phyloP scores from a whole-genome alignment of 371 early-diverging fungal species.

The Agmasoma carcini region DNA sequence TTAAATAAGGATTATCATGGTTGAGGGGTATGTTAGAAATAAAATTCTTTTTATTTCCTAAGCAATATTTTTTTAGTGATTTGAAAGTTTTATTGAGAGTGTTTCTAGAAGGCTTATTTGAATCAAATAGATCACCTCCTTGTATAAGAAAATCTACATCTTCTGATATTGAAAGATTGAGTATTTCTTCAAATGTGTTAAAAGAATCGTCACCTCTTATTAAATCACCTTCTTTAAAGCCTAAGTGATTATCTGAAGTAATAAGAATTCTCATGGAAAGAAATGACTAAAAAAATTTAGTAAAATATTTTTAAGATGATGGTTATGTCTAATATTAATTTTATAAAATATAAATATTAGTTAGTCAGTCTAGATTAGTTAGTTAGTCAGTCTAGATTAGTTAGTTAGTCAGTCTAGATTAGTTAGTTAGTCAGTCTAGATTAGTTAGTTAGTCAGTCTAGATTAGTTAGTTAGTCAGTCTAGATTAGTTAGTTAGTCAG shows the following conservation, averaged over 20 bases:
- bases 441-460: no score
- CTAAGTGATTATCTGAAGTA: constrained; percentile 81
- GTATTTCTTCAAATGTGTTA: constrained; percentile 75
- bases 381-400: no score
- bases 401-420: no score
- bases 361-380: no score
- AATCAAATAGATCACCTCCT: constrained; percentile 96
- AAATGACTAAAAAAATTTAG: not conserved
- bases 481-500: no score
- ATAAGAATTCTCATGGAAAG: constrained; percentile 39
- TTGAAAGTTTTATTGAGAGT: constrained; percentile 62
- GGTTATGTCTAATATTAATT: no score
- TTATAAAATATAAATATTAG: no score
- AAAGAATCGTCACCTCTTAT: constrained; percentile 77
- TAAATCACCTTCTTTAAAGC: constrained; percentile 80
- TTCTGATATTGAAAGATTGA: constrained; percentile 60
- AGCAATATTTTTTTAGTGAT: constrained; percentile 64
- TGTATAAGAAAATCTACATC: constrained; percentile 73
- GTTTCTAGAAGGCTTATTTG: constrained; percentile 76
- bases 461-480: no score
- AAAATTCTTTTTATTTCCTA: constrained; percentile 59
- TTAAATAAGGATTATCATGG: constrained; percentile 70
- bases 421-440: no score
- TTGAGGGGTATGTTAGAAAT: constrained; percentile 58
- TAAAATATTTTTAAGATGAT: no score